phyloP scores from a whole-genome alignment of 2,329 filamentous ascomycete genomes.

The Exophiala spinifera region DNA sequence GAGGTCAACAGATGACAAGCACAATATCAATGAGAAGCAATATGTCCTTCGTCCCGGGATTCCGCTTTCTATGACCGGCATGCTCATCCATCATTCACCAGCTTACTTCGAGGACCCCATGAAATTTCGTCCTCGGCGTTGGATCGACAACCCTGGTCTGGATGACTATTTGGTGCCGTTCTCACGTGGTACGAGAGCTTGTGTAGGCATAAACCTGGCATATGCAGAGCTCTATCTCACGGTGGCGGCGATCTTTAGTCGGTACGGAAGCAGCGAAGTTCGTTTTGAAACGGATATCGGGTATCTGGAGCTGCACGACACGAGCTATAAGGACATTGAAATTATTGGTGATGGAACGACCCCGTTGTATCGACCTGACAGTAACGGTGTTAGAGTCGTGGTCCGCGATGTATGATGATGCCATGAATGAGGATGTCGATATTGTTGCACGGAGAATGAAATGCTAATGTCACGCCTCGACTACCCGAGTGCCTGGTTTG shows the following conservation, averaged over 20 bases:
- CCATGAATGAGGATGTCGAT: no score
- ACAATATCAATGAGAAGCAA: no score
- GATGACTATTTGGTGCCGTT: slow-evolving; percentile 42
- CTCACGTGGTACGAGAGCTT: slow-evolving; percentile 40
- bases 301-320: slow-evolving; percentile 22
- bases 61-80: slow-evolving; percentile 31
- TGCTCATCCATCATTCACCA: slow-evolving; percentile 31
- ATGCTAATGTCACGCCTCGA: no score
- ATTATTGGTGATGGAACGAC: slow-evolving; percentile 21
- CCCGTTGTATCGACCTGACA: slow-evolving; percentile 7
- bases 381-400: slow-evolving; percentile 14
- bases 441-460: no score
- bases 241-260: slow-evolving; percentile 29
- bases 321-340: slow-evolving; percentile 23
- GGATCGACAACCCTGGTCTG: slow-evolving; percentile 34
- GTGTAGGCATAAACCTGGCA: slow-evolving; percentile 40
- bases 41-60: neutral
- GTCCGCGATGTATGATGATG: neutral
- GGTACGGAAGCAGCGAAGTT: slow-evolving; percentile 29
- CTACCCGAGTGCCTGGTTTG: slow-evolving; percentile 33
- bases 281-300: slow-evolving; percentile 31
- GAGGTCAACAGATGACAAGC: neutral
- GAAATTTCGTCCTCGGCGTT: slow-evolving; percentile 40
- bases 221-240: slow-evolving; percentile 31
- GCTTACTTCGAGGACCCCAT: slow-evolving; percentile 36